Evolutionary conservation across 2,329 filamentous ascomycete species (phyloP), one percentile per base, ranked within the genome.

Genomic region (Mollisiaceae sp.): DNA sequence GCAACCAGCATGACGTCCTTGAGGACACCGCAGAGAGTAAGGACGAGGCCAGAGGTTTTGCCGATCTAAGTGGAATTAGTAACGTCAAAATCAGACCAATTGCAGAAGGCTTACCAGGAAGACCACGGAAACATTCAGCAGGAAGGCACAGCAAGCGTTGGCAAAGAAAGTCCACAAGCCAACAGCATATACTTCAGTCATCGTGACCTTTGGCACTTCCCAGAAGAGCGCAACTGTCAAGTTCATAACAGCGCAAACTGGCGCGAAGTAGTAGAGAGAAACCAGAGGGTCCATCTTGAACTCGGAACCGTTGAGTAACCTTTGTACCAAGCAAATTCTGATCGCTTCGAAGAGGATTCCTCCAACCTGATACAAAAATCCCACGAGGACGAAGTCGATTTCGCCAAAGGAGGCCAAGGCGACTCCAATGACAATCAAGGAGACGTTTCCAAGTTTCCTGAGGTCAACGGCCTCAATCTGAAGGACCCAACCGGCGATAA

Each of bases 401-500:
- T 99, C 95, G 75, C 95, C 95, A 69, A 97, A 87, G 1, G 94
- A 97, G 59, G 95, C 95, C 76, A 99, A 93, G 71, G 97, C 83
- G 73, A 98, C 94, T 84, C 95, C 95, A 61, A 98, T 79, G 60
- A 98, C 95, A 74, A 99, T 99, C 77, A 94, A 86, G 50, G 92
- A 95, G 68, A 99, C 94, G 77, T 99, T 99, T 77, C 92, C 86
- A 74, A 99, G 90, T 58, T 93, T 91, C 82, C 89, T 94, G 72
- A 95, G 78, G 82, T 93, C 96, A 62, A 93, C 91, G 68, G 92
- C 88, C 60, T 74, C 72, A 68, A 97, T 88, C 65, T 93, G 92
- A 75, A 98, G 89, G 61, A 85, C 83, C 94, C 95, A 98, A 71
- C 93, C 92, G 47, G 92, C 91, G 71, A 98, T 81, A 45, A 99